A percentile compares a stretch with the other conserved stretches of the same genome.
phyloP scores from a whole-genome alignment of 345 rosid genomes.

The Passiflora organensis region DNA sequence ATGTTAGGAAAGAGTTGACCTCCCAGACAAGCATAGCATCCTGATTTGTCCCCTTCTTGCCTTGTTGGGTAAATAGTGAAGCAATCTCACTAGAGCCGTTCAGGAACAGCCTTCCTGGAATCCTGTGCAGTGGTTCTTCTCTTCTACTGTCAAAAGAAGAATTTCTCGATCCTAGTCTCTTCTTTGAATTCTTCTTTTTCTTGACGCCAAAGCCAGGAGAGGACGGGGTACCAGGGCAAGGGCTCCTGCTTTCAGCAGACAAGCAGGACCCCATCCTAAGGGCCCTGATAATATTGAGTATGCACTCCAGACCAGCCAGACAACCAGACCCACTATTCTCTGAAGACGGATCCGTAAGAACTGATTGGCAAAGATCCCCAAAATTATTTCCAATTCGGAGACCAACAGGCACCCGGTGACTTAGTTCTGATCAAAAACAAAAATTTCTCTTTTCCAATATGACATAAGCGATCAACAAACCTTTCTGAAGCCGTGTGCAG shows the following conservation, averaged over 20 bases:
- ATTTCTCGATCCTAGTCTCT: conserved; percentile 50
- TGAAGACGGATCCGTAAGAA: conserved; percentile 52
- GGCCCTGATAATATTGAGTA: conserved; percentile 91
- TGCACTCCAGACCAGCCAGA: conserved; percentile 93
- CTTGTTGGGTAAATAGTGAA: conserved; percentile 83
- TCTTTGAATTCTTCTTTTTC: conserved; percentile 68
- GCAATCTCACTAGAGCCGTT: conserved; percentile 83
- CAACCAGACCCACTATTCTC: conserved; percentile 52
- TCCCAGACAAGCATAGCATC: conserved; percentile 99
- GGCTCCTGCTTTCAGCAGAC: conserved; percentile 87
- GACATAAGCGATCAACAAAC: too few relatives aligned
- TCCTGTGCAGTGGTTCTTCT: conserved; percentile 62
- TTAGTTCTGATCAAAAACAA: too few relatives aligned
- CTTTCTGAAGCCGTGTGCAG: too few relatives aligned
- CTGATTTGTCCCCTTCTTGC: conserved; percentile 98
- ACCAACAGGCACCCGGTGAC: not conserved
- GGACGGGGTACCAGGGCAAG: conserved; percentile 76
- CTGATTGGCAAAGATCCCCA: conserved; percentile 12
- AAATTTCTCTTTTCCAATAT: too few relatives aligned
- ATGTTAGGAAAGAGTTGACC: conserved; percentile 41
- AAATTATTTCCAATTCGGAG: not conserved
- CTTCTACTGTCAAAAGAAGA: conserved; percentile 57
- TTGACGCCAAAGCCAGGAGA: conserved; percentile 51
- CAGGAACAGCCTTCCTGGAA: conserved; percentile 75
- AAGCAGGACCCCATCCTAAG: conserved; percentile 99